Base-by-base conservation (phyloP, 345 rosid species). In the Erucastrum elatum region DNA sequence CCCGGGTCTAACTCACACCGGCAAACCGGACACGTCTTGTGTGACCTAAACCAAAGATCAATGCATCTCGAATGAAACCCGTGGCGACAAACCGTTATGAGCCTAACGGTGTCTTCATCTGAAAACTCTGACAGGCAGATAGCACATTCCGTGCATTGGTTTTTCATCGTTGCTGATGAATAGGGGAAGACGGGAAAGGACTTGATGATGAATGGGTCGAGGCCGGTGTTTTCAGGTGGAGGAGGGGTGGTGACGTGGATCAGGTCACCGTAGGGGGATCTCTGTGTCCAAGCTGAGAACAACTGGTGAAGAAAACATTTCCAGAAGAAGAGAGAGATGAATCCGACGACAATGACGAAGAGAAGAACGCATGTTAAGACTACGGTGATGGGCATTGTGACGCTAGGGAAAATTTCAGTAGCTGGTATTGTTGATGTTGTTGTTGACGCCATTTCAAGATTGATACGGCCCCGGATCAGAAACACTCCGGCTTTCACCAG, bases 1-100 rank as follows among this genome's bases (percentile, higher is more conserved):
- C 63, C 78, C 35, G 87, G 77, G 56, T 90, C 94, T 26, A 94
- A 87, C 65, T 87, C 87, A 25, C 86, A 71, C 0, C 96, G 93
- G 70, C 98, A 94, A 77, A 94, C 91, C 0, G 98, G 98, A 61
- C 98, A 94, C 9, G 96, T 89, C 71, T 89, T 90, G 76, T 92
- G 90, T 2, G 88, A 84, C 25, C 78, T 81, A 33, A 92, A 90
- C 98, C 98, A 94, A 15, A 88, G 91, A 77, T 94, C 98, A 58
- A 94, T 87, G 77, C 98, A 94, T 15, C 77, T 89, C 76, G 85
- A 83, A 72, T 92, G 98, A 56, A 92, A 92, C 34, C 85, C 89
- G 75, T 94, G 97, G 76, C 69, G 84, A 83, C 97, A 94, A 68
- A 82, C 86, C 7, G 91, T 87, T 39, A 94, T 72, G 33, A 94